Conservation (phyloP, 2,329 filamentous ascomycete species). For the Mariannaea elegans region DNA sequence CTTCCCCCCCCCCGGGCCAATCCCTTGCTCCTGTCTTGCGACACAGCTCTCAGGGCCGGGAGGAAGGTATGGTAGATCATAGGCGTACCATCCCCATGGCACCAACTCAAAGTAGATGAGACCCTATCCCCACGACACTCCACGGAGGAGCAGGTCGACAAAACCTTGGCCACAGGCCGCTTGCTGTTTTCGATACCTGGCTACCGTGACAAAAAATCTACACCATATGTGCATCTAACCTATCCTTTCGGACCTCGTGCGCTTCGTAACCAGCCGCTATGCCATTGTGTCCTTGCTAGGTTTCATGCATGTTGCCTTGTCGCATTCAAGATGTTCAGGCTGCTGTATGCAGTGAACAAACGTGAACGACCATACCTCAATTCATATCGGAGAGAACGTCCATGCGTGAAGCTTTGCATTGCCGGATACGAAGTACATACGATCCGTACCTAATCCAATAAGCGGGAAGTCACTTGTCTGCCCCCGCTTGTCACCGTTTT, state of each 20-base stretch:
- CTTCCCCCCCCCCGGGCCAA: neutral
- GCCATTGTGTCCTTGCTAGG: constrained; percentile 26
- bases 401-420: neutral
- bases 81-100: neutral
- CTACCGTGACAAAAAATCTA: constrained; percentile 26
- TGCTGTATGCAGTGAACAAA: constrained; percentile 17
- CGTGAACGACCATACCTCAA: neutral
- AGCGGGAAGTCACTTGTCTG: neutral
- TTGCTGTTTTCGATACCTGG: constrained; percentile 20
- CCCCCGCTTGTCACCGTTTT: constrained; percentile 5
- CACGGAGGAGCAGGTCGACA: constrained; percentile 6
- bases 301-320: constrained; percentile 27
- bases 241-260: constrained; percentile 27
- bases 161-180: constrained; percentile 11
- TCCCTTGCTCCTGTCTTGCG: constrained; percentile 3
- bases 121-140: neutral
- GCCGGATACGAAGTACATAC: neutral
- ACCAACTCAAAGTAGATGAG: neutral
- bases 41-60: neutral
- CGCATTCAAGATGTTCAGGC: constrained; percentile 22
- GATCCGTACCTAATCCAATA: neutral
- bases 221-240: constrained; percentile 31
- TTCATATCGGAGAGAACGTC: constrained; percentile 2
- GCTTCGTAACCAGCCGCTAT: constrained; percentile 22
- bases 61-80: neutral